These are phyloP conservation scores for Aristolochia californica DNA, from an alignment of 164 flowering plant genomes.

Conservation along the genomic window DNA sequence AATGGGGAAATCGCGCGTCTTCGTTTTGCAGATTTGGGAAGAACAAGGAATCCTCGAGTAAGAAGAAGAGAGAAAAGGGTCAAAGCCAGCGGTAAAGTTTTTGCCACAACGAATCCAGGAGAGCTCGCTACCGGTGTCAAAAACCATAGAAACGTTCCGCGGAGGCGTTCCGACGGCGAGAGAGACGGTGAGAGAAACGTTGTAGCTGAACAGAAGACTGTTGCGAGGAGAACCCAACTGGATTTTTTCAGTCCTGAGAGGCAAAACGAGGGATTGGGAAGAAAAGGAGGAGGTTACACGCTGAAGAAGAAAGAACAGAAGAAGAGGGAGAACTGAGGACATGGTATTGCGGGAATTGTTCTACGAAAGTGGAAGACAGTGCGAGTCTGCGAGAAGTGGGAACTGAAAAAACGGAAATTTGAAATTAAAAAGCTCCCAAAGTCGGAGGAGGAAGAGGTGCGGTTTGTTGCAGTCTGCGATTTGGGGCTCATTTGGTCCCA, in stretches of 20 bases:
- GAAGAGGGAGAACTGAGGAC: neutral
- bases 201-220: conserved; percentile 58
- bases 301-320: conserved; percentile 8
- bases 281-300: neutral
- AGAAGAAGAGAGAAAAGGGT: conserved; percentile 43
- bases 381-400: neutral
- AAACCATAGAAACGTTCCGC: conserved; percentile 58
- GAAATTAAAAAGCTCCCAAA: neutral
- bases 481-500: too few species aligned
- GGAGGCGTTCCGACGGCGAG: conserved; percentile 74
- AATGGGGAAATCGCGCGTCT: conserved; percentile 41
- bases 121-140: conserved; percentile 92
- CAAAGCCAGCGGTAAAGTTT: conserved; percentile 25
- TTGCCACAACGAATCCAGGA: conserved; percentile 67
- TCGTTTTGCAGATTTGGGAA: conserved; percentile 44
- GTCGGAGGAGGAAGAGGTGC: neutral
- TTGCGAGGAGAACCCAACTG: conserved; percentile 28
- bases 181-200: conserved; percentile 50
- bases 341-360: neutral
- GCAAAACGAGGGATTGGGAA: conserved; percentile 27
- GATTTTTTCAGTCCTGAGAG: conserved; percentile 39
- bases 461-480: too few species aligned
- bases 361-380: too few species aligned
- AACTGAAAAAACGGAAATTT: neutral
- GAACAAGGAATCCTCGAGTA: conserved; percentile 46